Evolutionary conservation across 345 rosid genomes (phyloP).

Genomic region (Eucalyptus coolabah): DNA sequence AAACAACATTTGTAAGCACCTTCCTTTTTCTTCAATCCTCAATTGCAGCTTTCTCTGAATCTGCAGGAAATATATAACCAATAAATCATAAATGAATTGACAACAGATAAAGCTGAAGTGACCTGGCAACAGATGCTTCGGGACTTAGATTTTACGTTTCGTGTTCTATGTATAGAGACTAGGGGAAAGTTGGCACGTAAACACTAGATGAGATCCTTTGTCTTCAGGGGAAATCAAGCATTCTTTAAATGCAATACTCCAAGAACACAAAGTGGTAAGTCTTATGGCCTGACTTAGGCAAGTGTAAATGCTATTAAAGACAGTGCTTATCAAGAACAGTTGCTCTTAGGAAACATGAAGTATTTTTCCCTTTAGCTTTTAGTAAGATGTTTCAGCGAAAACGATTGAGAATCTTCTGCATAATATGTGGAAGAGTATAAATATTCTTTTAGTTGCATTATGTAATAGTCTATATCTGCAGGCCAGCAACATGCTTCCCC

Average conservation of each 20-base stretch:
- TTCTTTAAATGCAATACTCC: background rate
- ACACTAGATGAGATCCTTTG: background rate
- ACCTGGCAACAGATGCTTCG: background rate
- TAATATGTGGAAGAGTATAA: background rate
- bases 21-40: conserved; percentile 35
- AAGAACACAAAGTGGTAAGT: background rate
- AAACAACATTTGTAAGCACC: conserved; percentile 42
- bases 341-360: background rate
- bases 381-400: background rate
- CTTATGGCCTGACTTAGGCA: background rate
- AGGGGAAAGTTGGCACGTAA: background rate
- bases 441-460: background rate
- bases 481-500: background rate
- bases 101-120: background rate
- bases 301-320: background rate
- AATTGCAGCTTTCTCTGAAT: conserved; percentile 48
- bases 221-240: background rate
- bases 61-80: conserved; percentile 15
- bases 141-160: background rate
- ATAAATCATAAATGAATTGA: background rate
- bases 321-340: background rate
- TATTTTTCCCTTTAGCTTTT: background rate
- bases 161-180: background rate
- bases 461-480: background rate
- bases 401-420: background rate